Evolutionary conservation across 1,284 basidiomycete genomes (phyloP).

Genomic region (Apiotrichum domesticum): DNA sequence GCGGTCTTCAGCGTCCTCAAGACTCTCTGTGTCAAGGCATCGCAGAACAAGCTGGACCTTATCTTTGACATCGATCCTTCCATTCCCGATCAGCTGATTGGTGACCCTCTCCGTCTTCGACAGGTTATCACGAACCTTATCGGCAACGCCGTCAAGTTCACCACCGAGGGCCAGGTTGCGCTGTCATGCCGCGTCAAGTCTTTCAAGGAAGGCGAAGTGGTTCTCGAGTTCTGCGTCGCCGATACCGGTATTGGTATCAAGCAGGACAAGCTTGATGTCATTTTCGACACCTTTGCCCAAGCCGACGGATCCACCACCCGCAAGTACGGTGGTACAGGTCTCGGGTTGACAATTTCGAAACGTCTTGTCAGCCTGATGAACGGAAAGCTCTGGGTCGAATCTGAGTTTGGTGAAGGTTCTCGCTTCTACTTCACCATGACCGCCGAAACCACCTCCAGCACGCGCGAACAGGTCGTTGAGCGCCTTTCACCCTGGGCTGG

Average conservation of each 20-base stretch:
- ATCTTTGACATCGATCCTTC: conserved; percentile 95
- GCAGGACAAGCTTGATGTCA: conserved; percentile 95
- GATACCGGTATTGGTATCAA: conserved; percentile 99
- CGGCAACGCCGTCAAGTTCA: conserved; percentile 89
- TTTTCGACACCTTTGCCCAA: conserved; percentile 99
- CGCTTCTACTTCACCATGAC: conserved; percentile 93
- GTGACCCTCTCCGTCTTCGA: conserved; percentile 86
- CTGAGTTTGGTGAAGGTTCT: conserved; percentile 82
- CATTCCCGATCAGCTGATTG: conserved; percentile 94
- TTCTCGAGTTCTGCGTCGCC: conserved; percentile 93
- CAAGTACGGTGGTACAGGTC: conserved; percentile 97
- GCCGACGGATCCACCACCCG: conserved; percentile 91
- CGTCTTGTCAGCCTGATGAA: conserved; percentile 95
- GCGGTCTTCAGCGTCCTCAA: conserved; percentile 98
- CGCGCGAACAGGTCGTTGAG: conserved; percentile 61
- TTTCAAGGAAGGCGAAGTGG: conserved; percentile 69
- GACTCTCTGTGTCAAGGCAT: conserved; percentile 94
- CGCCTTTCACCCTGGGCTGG: conserved; percentile 70
- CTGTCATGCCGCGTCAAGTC: conserved; percentile 68
- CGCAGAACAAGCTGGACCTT: conserved; percentile 93
- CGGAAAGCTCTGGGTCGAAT: conserved; percentile 98
- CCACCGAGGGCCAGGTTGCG: conserved; percentile 85
- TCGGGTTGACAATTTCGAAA: conserved; percentile 92
- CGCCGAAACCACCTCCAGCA: conserved; percentile 50
- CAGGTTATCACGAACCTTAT: conserved; percentile 83